Evolutionary conservation across 768 basidiomycete genomes (phyloP), one percentile per base, ranked within the genome.

Genomic region (Astraeus odoratus): DNA sequence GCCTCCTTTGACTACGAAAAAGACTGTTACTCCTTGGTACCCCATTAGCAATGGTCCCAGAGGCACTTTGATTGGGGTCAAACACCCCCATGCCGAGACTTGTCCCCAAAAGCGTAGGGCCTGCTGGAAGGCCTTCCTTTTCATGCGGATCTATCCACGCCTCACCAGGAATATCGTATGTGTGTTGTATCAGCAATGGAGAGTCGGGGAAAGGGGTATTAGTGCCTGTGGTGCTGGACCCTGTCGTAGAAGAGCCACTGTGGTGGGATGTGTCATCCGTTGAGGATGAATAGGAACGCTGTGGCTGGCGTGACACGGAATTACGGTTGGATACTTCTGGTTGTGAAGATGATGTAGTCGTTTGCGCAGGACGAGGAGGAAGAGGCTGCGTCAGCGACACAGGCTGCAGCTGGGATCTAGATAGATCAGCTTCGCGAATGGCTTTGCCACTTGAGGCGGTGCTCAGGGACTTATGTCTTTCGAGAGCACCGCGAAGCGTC

Each of bases 71-170:
- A 26, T 42, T 29, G 9, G 20, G 10, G 16, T 35, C 42, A n/a
- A n/a, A n/a, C 16, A 12, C 7, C 10, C 5, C 29, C 5, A 33
- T 15, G 6, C 42, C 42, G 6, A 43, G 20, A n/a, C 40, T 41
- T 15, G 6, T 1, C 12, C 20, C 34, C 23, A 50, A 56, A 39
- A 48, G 68, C 53, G 31, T 67, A 56, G 31, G 60, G 56, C 10
- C 70, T 54, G 30, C 70, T 0, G 79, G 79, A 22, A 89, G 59
- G 0, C 86, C 86, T 30, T 77, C 80, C 39, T 70, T 75, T 59
- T 89, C 86, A 39, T 72, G 60, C 0, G 76, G 73, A 43, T 77
- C 77, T 52, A 87, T 81, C 57, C 72, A 83, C 39, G 66, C 69
- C 30, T 73, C 71, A 30, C 75, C 78, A 0, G 76, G 76, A 4